phyloP scores from a whole-genome alignment of 2,329 filamentous ascomycete genomes.

The Anthostomella pinea region DNA sequence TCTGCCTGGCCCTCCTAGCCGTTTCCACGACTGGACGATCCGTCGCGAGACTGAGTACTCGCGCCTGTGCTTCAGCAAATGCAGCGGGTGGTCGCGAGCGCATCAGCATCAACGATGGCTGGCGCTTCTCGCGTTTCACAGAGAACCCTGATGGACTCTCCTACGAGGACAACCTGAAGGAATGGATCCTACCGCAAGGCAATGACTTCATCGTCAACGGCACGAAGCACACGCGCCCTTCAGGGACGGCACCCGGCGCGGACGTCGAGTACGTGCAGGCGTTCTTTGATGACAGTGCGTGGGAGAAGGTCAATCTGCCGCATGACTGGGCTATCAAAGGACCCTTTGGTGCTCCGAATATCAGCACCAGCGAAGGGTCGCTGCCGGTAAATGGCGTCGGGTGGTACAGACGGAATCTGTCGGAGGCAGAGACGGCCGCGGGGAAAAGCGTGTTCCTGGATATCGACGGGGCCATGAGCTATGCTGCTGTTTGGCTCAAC shows the following conservation, averaged over 20 bases:
- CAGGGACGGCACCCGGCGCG: slow-evolving; percentile 21
- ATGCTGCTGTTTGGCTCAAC: slow-evolving; percentile 51
- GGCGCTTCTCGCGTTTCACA: slow-evolving; percentile 35
- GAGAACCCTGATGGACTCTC: slow-evolving; percentile 34
- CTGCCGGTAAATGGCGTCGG: slow-evolving; percentile 50
- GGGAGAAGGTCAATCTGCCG: slow-evolving; percentile 39
- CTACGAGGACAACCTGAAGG: slow-evolving; percentile 31
- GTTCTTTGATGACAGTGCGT: slow-evolving; percentile 29
- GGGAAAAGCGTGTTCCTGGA: slow-evolving; percentile 24
- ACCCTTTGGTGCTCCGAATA: slow-evolving; percentile 34
- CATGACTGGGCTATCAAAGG: slow-evolving; percentile 46
- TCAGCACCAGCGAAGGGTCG: slow-evolving; percentile 39
- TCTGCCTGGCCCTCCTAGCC: too few relatives aligned
- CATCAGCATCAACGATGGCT: slow-evolving; percentile 32
- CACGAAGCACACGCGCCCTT: slow-evolving; percentile 22
- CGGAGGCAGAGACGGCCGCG: slow-evolving; percentile 13
- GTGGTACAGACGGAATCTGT: slow-evolving; percentile 46
- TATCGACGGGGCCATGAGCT: slow-evolving; percentile 51
- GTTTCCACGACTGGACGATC: too few relatives aligned
- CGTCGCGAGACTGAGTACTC: too few relatives aligned
- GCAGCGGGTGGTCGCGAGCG: slow-evolving; percentile 27
- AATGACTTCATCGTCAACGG: slow-evolving; percentile 31
- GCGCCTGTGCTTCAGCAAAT: too few relatives aligned
- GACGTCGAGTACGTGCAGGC: slow-evolving; percentile 28
- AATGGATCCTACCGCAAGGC: slow-evolving; percentile 32